phyloP scores from a whole-genome alignment of 1,139 yeast species.

The Magnusiomyces suaveolens region DNA sequence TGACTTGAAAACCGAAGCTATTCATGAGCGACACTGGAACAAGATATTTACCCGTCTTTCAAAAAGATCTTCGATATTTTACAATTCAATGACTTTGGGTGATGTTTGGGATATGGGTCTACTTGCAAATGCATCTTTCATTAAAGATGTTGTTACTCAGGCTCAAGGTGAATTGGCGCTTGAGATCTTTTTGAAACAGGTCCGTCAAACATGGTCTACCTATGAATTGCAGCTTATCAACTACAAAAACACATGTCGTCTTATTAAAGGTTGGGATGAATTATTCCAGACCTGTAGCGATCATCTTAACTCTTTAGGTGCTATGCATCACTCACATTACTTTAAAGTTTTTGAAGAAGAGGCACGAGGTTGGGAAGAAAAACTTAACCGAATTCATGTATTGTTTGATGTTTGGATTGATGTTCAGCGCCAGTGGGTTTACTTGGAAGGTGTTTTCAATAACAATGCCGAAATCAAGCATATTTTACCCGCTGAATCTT shows the following conservation, averaged over 20 bases:
- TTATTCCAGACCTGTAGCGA: slow-evolving; percentile 52
- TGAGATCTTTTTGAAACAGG: slow-evolving; percentile 44
- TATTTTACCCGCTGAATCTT: slow-evolving; percentile 59
- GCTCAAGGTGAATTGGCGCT: slow-evolving; percentile 70
- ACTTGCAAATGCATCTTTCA: slow-evolving; percentile 36
- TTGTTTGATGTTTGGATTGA: slow-evolving; percentile 70
- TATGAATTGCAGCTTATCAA: slow-evolving; percentile 47
- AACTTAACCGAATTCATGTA: slow-evolving; percentile 42
- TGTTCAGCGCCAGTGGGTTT: slow-evolving; percentile 83
- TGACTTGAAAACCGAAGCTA: slow-evolving; percentile 47
- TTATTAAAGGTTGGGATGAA: slow-evolving; percentile 62
- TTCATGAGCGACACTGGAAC: slow-evolving; percentile 66
- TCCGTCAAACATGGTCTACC: slow-evolving; percentile 35
- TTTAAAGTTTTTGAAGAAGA: slow-evolving; percentile 54
- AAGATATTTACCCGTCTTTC: slow-evolving; percentile 35
- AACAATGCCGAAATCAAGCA: slow-evolving; percentile 48
- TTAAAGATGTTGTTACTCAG: slow-evolving; percentile 45
- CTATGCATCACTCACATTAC: slow-evolving; percentile 67
- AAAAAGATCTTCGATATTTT: slow-evolving; percentile 23
- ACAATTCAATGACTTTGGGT: slow-evolving; percentile 39
- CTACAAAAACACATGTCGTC: slow-evolving; percentile 44
- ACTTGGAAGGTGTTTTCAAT: slow-evolving; percentile 65
- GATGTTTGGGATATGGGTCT: slow-evolving; percentile 55
- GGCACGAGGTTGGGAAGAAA: slow-evolving; percentile 46
- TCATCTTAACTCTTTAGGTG: slow-evolving; percentile 51